Base-by-base conservation (phyloP, 805 yeast genomes). In the Metschnikowia rubicola region DNA sequence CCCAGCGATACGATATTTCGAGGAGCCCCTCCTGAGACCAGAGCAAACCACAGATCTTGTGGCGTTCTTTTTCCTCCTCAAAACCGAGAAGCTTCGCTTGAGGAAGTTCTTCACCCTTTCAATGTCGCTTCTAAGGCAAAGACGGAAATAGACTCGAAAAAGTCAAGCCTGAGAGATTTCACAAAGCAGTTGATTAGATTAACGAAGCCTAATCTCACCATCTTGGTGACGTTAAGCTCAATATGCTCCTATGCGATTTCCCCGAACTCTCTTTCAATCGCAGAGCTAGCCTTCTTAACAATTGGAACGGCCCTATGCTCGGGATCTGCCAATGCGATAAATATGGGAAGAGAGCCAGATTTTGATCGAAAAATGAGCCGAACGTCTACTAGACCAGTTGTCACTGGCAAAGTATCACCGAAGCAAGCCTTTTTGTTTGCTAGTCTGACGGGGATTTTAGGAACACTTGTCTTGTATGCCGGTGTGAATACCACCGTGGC, bases 331-430 rank as follows among this genome's bases (percentile, higher is more conserved):
- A 94, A 94, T 67, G 96, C 98, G 3, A 89, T 94, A 40, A 94
- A 94, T 62, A 92, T 91, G 96, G 98, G 90, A 2, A 74, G 99
- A 56, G 99, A 94, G 66, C 96, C 97, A 1, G 86, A 80, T 17
- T 94, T 82, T 61, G 99, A 94, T 62, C 75, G 79, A 39, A 77
- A 79, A 61, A 94, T 94, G 99, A 78, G 84, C 3, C 75, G 99
- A 61, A 94, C 99, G 0, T 80, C 86, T 9, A 78, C 84, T 5
- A 75, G 99, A 59, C 99, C 99, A 0, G 91, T 94, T 3, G 98
- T 91, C 0, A 74, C 88, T 19, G 97, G 97, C 0, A 60, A 81
- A 4, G 72, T 94, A 6, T 77, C 88, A 0, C 81, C 97, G 1
- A 59, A 60, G 1, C 89, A 92, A 59, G 96, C 98, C 0, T 90